These are phyloP conservation scores for Neurospora sp. DNA, from an alignment of 495 filamentous ascomycete genomes.

Conservation along the genomic window DNA sequence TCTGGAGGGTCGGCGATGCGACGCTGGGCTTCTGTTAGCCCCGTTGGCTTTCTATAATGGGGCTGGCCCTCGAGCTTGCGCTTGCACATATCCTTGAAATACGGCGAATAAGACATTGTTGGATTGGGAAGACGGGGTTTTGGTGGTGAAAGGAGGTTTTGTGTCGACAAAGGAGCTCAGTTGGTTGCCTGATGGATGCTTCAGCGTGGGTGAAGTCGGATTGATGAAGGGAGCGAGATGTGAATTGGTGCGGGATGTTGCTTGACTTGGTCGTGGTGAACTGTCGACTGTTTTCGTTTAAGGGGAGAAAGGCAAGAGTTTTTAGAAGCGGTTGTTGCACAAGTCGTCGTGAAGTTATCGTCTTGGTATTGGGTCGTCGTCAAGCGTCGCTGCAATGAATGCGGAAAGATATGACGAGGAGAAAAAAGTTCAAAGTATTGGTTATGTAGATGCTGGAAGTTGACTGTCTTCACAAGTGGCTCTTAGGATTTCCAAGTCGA, in stretches of 20 bases:
- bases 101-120: not conserved
- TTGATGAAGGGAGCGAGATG: not conserved
- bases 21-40: not conserved
- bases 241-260: not conserved
- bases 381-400: accelerated
- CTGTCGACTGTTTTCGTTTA: not conserved
- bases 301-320: not conserved
- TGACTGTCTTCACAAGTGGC: too few relatives aligned
- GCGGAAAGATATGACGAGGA: not conserved
- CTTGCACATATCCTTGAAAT: not conserved
- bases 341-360: not conserved
- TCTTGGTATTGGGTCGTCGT: not conserved
- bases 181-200: not conserved
- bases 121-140: not conserved
- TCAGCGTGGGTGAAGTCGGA: not conserved
- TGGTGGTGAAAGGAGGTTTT: too few relatives aligned
- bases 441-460: too few relatives aligned
- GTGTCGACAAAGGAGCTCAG: not conserved
- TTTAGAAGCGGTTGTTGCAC: not conserved
- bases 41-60: not conserved
- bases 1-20: not conserved
- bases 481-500: too few relatives aligned
- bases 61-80: not conserved
- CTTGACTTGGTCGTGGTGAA: not conserved
- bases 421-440: too few relatives aligned